These are phyloP conservation scores for Gnetum montanum DNA, from an alignment of 75 land plant genomes.

Conservation along the genomic window DNA sequence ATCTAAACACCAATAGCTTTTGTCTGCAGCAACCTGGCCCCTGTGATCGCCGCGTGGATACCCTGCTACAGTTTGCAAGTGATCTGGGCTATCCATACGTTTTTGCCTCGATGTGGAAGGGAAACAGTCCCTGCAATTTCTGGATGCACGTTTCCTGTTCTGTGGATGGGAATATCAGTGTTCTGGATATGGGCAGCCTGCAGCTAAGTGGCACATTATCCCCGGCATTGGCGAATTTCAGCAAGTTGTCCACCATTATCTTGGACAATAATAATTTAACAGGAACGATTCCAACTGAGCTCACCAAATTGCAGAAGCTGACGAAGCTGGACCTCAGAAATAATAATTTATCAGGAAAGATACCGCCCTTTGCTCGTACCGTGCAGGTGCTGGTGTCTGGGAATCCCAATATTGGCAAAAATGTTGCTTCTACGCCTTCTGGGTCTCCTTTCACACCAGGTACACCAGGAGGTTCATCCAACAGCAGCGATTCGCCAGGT, in stretches of 20 bases:
- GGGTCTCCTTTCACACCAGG: background rate
- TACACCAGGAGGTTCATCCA: too few species aligned
- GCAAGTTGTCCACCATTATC: constrained; percentile 16
- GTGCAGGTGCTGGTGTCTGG: constrained; percentile 17
- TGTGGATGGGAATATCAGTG: constrained; percentile 14
- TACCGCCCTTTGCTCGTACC: constrained; percentile 22
- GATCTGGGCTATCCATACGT: constrained; percentile 27
- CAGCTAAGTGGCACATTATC: constrained; percentile 46
- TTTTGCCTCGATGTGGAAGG: constrained; percentile 41
- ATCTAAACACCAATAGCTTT: constrained; percentile 20
- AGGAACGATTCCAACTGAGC: constrained; percentile 48
- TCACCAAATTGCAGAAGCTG: constrained; percentile 21
- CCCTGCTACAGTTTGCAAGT: constrained; percentile 21
- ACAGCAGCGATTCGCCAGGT: background rate
- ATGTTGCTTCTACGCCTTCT: background rate
- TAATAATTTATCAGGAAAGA: constrained; percentile 32
- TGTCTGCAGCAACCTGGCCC: constrained; percentile 27
- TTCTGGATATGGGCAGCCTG: constrained; percentile 26
- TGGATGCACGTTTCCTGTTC: constrained; percentile 53
- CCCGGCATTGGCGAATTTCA: constrained; percentile 21
- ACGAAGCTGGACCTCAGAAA: constrained; percentile 43
- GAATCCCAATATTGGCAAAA: constrained; percentile 35
- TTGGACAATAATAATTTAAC: constrained; percentile 42
- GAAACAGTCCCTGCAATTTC: constrained; percentile 40
- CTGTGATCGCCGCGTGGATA: constrained; percentile 24